Evolutionary conservation across 208 protist genomes (phyloP).

Genomic region (Trypanosoma boissoni): DNA sequence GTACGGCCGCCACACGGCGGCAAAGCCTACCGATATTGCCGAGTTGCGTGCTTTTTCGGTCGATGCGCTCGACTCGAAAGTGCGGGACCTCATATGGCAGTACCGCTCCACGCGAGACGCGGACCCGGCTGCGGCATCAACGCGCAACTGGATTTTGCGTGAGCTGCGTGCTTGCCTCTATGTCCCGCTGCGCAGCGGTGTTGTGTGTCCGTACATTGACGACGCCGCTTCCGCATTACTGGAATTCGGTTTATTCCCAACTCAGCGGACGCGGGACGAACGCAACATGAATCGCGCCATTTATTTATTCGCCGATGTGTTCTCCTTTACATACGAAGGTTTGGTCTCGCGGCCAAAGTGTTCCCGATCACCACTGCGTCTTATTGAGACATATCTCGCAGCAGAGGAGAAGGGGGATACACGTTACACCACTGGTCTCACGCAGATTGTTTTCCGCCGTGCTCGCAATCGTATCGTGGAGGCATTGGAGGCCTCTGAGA

Average conservation of each 20-base stretch:
- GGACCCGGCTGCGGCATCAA: slow-evolving; percentile 55
- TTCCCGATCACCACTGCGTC: slow-evolving; percentile 34
- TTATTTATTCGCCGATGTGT: slow-evolving; percentile 80
- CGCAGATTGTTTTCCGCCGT: slow-evolving; percentile 60
- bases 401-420: slow-evolving; percentile 60
- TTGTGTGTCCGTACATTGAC: slow-evolving; percentile 59
- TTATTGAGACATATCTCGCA: slow-evolving; percentile 57
- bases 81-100: slow-evolving; percentile 66
- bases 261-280: slow-evolving; percentile 41
- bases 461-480: slow-evolving; percentile 85
- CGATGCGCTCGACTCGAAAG: slow-evolving; percentile 58
- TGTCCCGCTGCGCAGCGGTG: slow-evolving; percentile 55
- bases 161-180: slow-evolving; percentile 79
- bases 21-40: slow-evolving; percentile 62
- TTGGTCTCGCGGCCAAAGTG: slow-evolving; percentile 54
- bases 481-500: slow-evolving; percentile 50
- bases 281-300: slow-evolving; percentile 75
- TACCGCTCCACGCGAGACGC: slow-evolving; percentile 51
- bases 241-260: slow-evolving; percentile 69
- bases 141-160: slow-evolving; percentile 79
- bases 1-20: slow-evolving; percentile 56
- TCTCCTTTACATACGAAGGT: slow-evolving; percentile 75
- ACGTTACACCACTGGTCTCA: slow-evolving; percentile 67
- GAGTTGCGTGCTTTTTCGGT: slow-evolving; percentile 67
- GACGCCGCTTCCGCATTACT: slow-evolving; percentile 45